phyloP scores from a whole-genome alignment of 2,329 filamentous ascomycete genomes.

The Xylaria sp. region DNA sequence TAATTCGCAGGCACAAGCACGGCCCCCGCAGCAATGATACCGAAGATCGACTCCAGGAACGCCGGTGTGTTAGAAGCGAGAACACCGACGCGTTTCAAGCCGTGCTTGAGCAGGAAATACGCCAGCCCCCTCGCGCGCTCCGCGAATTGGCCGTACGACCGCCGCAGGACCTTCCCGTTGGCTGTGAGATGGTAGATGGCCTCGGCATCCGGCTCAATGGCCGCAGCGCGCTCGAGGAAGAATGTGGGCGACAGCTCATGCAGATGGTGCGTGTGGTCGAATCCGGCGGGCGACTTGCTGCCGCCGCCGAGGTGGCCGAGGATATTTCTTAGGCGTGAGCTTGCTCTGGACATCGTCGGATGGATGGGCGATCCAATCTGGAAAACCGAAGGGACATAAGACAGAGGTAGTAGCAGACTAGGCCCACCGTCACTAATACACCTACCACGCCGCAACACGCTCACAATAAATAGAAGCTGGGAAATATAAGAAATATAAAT shows the following conservation, averaged over 20 bases:
- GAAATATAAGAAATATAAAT: not conserved
- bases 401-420: not conserved
- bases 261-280: slow-evolving; percentile 66
- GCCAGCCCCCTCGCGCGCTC: slow-evolving; percentile 88
- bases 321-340: slow-evolving; percentile 70
- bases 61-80: slow-evolving; percentile 93
- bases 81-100: slow-evolving; percentile 82
- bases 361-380: no score
- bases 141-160: slow-evolving; percentile 83
- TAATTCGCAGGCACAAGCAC: slow-evolving; percentile 76
- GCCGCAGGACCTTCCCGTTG: slow-evolving; percentile 77
- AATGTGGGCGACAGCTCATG: slow-evolving; percentile 87
- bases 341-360: slow-evolving; percentile 69
- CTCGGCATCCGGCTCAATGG: slow-evolving; percentile 85
- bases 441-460: not conserved
- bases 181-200: slow-evolving; percentile 88
- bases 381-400: no score
- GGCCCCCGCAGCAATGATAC: slow-evolving; percentile 82
- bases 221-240: slow-evolving; percentile 86
- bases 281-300: slow-evolving; percentile 53
- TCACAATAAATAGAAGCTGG: not conserved
- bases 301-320: slow-evolving; percentile 59
- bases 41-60: slow-evolving; percentile 91
- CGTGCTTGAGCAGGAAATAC: slow-evolving; percentile 83
- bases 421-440: not conserved